Conservation (phyloP, 345 rosid genomes). For the Eucalyptus paniculata region DNA sequence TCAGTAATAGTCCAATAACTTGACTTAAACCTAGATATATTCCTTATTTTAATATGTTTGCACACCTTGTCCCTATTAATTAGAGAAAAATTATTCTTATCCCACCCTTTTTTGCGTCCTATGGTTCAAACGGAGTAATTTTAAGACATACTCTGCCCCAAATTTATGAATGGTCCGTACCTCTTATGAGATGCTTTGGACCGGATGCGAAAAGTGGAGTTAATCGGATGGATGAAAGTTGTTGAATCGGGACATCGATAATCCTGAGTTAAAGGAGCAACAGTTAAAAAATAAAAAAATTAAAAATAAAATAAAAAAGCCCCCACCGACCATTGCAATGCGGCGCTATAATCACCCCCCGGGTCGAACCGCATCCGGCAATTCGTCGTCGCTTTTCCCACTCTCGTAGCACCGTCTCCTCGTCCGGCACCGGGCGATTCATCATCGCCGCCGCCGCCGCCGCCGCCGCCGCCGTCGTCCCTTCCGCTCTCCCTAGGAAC, state of each 20-base stretch:
- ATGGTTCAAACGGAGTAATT: no score
- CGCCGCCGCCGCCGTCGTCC: background rate
- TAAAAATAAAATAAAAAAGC: no score
- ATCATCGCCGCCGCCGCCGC: background rate
- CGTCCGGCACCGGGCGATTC: background rate
- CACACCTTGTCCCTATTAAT: no score
- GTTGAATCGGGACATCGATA: background rate
- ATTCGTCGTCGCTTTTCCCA: background rate
- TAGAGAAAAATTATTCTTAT: no score
- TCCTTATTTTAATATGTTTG: no score
- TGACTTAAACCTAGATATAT: no score
- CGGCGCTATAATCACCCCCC: background rate
- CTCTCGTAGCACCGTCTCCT: background rate
- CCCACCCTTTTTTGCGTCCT: no score
- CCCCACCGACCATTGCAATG: background rate
- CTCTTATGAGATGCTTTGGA: background rate
- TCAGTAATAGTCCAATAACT: rapidly evolving
- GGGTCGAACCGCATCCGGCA: background rate
- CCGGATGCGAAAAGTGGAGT: background rate
- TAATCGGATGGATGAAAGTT: background rate
- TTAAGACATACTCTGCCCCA: no score
- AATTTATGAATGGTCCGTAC: no score
- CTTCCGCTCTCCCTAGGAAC: background rate
- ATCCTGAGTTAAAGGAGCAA: background rate
- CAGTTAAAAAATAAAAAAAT: no score